Percentiles rank a stretch among this genome's conserved stretches.
phyloP scores from a whole-genome alignment of 441 rosid species.

The Syzygium malaccense region DNA sequence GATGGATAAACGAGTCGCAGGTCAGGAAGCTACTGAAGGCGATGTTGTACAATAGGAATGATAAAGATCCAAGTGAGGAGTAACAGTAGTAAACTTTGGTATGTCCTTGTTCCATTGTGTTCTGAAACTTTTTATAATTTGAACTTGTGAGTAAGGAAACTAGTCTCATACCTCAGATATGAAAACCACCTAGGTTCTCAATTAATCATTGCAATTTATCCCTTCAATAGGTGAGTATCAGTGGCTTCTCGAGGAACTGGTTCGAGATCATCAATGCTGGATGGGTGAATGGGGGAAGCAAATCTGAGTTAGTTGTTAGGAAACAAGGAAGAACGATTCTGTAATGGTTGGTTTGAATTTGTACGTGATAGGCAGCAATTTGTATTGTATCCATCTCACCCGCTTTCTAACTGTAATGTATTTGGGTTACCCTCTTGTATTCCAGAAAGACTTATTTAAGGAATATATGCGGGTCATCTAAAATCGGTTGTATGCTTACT shows the following conservation, averaged over 20 bases:
- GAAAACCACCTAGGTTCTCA: conserved; percentile 15
- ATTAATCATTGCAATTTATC: conserved; percentile 32
- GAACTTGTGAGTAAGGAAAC: conserved; percentile 3
- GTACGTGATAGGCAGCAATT: background rate
- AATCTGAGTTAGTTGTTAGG: conserved; percentile 6
- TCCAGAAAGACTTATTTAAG: background rate
- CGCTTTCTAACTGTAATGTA: background rate
- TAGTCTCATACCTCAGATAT: conserved; percentile 15
- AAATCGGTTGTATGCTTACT: background rate
- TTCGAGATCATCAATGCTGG: conserved; percentile 13
- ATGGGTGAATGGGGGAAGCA: conserved; percentile 11
- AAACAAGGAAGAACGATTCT: background rate
- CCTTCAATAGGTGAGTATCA: conserved; percentile 43
- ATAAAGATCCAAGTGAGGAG: conserved; percentile 36
- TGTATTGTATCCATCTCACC: background rate
- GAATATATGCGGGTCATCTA: background rate
- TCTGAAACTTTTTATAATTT: conserved; percentile 15
- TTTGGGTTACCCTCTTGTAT: background rate
- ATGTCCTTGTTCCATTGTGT: conserved; percentile 33
- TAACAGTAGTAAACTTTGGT: conserved; percentile 46
- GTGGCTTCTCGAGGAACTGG: conserved; percentile 39
- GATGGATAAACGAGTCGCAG: conserved; percentile 77
- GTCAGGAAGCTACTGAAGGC: conserved; percentile 69
- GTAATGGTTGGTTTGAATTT: background rate
- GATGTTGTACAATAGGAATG: conserved; percentile 47